A percentile compares a stretch with the other conserved stretches of the same genome.
Conservation (phyloP, 2,329 filamentous ascomycete species). For the Xylaria sp. region DNA sequence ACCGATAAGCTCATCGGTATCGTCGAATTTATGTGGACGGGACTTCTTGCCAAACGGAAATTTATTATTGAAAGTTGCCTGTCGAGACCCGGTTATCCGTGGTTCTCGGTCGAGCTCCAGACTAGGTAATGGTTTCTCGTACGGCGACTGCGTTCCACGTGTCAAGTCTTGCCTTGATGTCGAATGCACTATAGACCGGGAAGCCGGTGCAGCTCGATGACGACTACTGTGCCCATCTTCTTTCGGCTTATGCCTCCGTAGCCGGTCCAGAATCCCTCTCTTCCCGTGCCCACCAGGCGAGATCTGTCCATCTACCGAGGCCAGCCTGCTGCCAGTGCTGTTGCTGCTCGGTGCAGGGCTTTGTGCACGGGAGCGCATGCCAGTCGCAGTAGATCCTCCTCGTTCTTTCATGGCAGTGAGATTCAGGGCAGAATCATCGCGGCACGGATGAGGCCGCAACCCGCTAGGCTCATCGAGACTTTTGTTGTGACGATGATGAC, state of each 20-base stretch:
- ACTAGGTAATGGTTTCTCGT: conserved; percentile 50
- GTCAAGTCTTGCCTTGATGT: conserved; percentile 60
- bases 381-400: conserved; percentile 54
- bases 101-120: conserved; percentile 42
- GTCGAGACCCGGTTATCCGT: conserved; percentile 50
- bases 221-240: conserved; percentile 60
- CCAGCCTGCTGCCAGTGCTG: conserved; percentile 66
- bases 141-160: conserved; percentile 53
- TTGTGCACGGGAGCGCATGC: conserved; percentile 69
- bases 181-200: conserved; percentile 63
- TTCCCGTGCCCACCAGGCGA: conserved; percentile 67
- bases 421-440: conserved; percentile 75
- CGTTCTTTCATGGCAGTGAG: conserved; percentile 63
- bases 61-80: conserved; percentile 69
- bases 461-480: conserved; percentile 74
- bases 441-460: conserved; percentile 76
- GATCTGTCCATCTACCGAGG: conserved; percentile 63
- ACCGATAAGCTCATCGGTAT: conserved; percentile 67
- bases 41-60: conserved; percentile 70
- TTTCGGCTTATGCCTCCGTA: conserved; percentile 65
- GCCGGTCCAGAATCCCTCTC: conserved; percentile 61
- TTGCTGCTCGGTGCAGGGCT: conserved; percentile 84
- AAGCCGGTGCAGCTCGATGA: conserved; percentile 61
- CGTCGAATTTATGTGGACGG: conserved; percentile 61
- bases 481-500: conserved; percentile 74